Evolutionary conservation across 1,139 yeast genomes (phyloP).

Genomic region (Hyphopichia khmerensis): DNA sequence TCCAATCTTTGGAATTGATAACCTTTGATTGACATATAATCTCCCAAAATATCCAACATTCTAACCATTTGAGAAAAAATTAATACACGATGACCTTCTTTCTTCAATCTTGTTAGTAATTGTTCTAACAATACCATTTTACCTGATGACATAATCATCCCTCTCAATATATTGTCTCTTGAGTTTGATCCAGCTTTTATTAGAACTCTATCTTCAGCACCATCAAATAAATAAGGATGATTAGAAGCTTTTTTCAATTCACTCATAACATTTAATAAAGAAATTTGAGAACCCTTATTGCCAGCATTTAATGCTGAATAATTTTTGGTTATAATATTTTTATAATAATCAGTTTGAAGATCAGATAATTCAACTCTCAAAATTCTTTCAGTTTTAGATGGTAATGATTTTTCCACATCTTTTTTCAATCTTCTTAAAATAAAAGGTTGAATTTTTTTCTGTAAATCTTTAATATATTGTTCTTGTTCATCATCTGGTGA

Average conservation of each 20-base stretch:
- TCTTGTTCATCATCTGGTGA: constrained; percentile 86
- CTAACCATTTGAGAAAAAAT: constrained; percentile 97
- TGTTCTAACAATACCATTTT: constrained; percentile 96
- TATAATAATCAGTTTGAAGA: constrained; percentile 91
- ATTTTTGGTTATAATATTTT: constrained; percentile 87
- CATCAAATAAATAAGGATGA: constrained; percentile 93
- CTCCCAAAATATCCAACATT: constrained; percentile 92
- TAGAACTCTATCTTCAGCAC: constrained; percentile 84
- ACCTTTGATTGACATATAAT: constrained; percentile 88
- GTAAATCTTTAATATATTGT: constrained; percentile 80
- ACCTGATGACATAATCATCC: constrained; percentile 96
- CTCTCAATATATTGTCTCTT: constrained; percentile 80
- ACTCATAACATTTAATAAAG: constrained; percentile 87
- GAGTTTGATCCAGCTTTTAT: constrained; percentile 58
- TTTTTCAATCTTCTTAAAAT: constrained; percentile 90
- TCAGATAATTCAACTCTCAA: constrained; percentile 93
- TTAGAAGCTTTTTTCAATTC: constrained; percentile 96
- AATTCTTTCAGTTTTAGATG: constrained; percentile 92
- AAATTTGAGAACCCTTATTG: constrained; percentile 73
- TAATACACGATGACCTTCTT: constrained; percentile 94
- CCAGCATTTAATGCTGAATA: constrained; percentile 91
- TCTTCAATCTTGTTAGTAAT: constrained; percentile 73
- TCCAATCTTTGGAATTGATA: constrained; percentile 88
- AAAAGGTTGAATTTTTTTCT: constrained; percentile 82
- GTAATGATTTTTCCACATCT: constrained; percentile 95